Base-by-base conservation (phyloP, 1,284 basidiomycete genomes). In the Porodaedalea pini region DNA sequence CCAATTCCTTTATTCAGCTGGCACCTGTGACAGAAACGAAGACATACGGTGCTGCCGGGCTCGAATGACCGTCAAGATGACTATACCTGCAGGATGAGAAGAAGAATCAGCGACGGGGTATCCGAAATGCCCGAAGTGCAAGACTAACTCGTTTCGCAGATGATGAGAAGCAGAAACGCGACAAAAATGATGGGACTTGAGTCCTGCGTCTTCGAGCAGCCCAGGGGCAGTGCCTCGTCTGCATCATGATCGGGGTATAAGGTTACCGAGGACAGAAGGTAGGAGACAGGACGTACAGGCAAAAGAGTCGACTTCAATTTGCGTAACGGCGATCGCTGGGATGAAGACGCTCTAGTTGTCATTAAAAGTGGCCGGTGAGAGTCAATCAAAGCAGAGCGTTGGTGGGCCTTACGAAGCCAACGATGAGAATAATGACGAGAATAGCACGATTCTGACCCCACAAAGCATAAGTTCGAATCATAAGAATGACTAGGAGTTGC, bases 71-170 rank as follows among this genome's bases (percentile, higher is more conserved):
- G 74, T 76, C 54, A 78, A 61, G 21, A 69, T 59, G 7, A 70
- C 74, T 57, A 76, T 69, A 10, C 67, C 76, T 77, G 49, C 27
- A 55, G 29, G 37, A n/a, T 54, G 15, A 50, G 13, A 19, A 23
- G 39, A 13, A 11, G 23, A 43, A 3, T 44, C 29, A 44, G 37
- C 47, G 2, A 51, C 13, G 2, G 25, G 19, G 34, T 19, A 40
- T 11, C 7, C 2, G 23, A n/a, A n/a, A n/a, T n/a, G n/a, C n/a
- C n/a, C n/a, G n/a, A n/a, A n/a, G n/a, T n/a, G 4, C 4, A 10
- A 27, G 5, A 67, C 71, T 39, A 49, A 76, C 76, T 67, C 2
- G 74, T 77, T 65, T 78, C 76, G 2, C 68, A 72, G 3, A 73
- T 6, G 19, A 73, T 64, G 4, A 78, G 63, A n/a, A 73, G 59